Evolutionary conservation across 352 stramenopile species (phyloP).

Genomic region (Globisporangium acanthophoron): DNA sequence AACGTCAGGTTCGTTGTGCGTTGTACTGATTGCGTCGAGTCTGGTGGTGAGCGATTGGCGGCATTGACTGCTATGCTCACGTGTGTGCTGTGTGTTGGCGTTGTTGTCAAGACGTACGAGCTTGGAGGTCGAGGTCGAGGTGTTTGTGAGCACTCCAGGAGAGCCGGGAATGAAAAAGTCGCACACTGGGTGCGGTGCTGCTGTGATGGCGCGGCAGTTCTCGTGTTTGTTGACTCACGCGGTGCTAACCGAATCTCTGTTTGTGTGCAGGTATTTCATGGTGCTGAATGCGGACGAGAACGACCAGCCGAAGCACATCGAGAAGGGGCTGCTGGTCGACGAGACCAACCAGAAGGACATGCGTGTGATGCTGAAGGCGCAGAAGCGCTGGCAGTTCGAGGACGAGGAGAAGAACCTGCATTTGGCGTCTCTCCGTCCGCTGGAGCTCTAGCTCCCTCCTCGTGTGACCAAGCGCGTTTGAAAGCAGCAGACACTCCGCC

Average conservation of each 20-base stretch:
- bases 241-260: no score
- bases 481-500: no score
- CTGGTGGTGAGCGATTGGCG: no score
- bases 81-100: no score
- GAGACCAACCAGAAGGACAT: constrained; percentile 21
- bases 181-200: constrained; percentile 15
- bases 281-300: constrained; percentile 19
- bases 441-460: constrained; percentile 20
- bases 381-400: constrained; percentile 68
- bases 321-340: constrained; percentile 18
- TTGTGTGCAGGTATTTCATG: constrained; percentile 16
- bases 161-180: constrained; percentile 12
- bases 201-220: background rate
- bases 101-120: constrained; percentile 9
- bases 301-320: constrained; percentile 16
- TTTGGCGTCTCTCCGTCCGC: constrained; percentile 36
- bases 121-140: constrained; percentile 24
- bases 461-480: no score
- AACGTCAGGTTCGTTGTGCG: constrained; percentile 15
- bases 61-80: no score
- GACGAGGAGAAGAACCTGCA: constrained; percentile 54
- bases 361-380: constrained; percentile 41
- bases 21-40: background rate
- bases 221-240: no score
- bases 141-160: constrained; percentile 20